phyloP scores from a whole-genome alignment of 495 filamentous ascomycete genomes.

The Choiromyces venosus region DNA sequence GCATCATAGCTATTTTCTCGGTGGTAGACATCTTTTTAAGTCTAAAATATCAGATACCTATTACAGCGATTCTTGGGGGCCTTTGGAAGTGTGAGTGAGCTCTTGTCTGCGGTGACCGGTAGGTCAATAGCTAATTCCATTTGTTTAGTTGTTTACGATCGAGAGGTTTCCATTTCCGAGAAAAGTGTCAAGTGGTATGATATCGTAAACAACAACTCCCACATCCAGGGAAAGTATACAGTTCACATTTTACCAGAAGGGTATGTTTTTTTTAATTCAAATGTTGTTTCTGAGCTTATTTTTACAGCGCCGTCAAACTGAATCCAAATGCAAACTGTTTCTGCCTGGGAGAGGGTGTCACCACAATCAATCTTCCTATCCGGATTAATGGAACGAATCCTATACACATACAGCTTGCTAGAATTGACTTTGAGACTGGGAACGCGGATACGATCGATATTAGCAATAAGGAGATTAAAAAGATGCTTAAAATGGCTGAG shows the following conservation, averaged over 20 bases:
- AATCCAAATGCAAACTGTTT: slow-evolving; percentile 73
- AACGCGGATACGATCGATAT: slow-evolving; percentile 72
- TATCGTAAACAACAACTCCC: slow-evolving; percentile 80
- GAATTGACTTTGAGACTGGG: slow-evolving; percentile 74
- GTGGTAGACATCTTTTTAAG: slow-evolving; percentile 75
- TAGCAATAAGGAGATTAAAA: slow-evolving; percentile 62
- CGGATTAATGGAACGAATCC: slow-evolving; percentile 89
- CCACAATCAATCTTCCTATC: slow-evolving; percentile 66
- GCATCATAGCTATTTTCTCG: slow-evolving; percentile 39
- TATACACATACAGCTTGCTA: slow-evolving; percentile 73
- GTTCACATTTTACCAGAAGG: slow-evolving; percentile 96
- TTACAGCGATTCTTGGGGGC: slow-evolving; percentile 24
- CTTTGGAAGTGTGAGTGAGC: slow-evolving; percentile 35
- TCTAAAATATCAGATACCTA: slow-evolving; percentile 76
- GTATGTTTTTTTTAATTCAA: slow-evolving; percentile 48
- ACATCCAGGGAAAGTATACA: slow-evolving; percentile 91
- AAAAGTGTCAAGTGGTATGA: slow-evolving; percentile 76
- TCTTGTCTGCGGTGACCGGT: neutral
- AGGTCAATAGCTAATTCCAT: slow-evolving; percentile 3
- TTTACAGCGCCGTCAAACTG: slow-evolving; percentile 68
- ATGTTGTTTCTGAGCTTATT: slow-evolving; percentile 33
- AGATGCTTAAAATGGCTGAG: slow-evolving; percentile 55
- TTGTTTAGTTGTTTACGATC: slow-evolving; percentile 64
- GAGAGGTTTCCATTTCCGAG: slow-evolving; percentile 84
- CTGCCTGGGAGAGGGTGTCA: slow-evolving; percentile 63